Conservation (phyloP, 2,329 filamentous ascomycete genomes). For the Pezicula rhizophila region DNA sequence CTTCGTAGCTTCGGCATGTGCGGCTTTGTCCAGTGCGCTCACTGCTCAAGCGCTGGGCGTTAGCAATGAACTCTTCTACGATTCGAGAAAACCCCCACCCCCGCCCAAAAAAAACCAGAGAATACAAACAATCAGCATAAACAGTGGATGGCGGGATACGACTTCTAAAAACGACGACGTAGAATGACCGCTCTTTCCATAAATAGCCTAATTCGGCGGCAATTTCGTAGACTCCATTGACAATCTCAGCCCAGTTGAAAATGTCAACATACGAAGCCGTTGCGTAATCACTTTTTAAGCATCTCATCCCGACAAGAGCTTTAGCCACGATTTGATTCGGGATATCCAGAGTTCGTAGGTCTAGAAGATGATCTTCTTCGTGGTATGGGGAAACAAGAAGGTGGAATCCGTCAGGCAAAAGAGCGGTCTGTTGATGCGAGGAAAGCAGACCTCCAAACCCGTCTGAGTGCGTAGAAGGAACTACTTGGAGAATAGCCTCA, state of each 20-base stretch:
- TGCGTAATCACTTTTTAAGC: slow-evolving; percentile 65
- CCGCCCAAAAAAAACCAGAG: too few species aligned
- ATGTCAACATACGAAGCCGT: slow-evolving; percentile 65
- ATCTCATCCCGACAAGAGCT: slow-evolving; percentile 60
- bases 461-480: background rate
- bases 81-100: too few species aligned
- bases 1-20: slow-evolving; percentile 72
- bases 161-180: slow-evolving; percentile 80
- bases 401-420: slow-evolving; percentile 20
- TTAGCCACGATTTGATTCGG: slow-evolving; percentile 66
- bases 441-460: background rate
- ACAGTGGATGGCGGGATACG: slow-evolving; percentile 62
- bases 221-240: slow-evolving; percentile 51
- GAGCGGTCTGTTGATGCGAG: background rate
- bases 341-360: slow-evolving; percentile 59
- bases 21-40: slow-evolving; percentile 67
- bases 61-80: too few species aligned
- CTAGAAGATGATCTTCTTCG: slow-evolving; percentile 62
- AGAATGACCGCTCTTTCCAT: slow-evolving; percentile 65
- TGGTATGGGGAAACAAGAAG: slow-evolving; percentile 74
- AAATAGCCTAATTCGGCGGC: slow-evolving; percentile 36
- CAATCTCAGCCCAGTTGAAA: slow-evolving; percentile 70
- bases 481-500: background rate
- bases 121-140: slow-evolving; percentile 42
- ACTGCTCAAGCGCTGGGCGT: slow-evolving; percentile 29